phyloP scores from a whole-genome alignment of 352 stramenopile species.

The Phytophthora ramorum region DNA sequence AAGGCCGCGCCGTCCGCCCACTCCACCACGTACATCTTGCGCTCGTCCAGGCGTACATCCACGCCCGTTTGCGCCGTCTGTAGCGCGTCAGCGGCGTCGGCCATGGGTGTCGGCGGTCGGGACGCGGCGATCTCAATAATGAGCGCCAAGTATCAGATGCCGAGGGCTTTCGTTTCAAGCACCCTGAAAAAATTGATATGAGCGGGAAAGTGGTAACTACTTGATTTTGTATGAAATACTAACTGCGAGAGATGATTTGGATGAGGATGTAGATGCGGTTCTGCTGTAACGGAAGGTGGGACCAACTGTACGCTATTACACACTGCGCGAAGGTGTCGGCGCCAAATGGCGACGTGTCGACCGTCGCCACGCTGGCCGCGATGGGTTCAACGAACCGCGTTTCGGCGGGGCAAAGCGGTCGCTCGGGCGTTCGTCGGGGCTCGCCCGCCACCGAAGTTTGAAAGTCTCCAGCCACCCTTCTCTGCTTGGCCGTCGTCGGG shows the following conservation, averaged over 20 bases:
- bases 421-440: conserved; percentile 1
- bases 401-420: conserved; percentile 7
- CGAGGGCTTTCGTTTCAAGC: neutral
- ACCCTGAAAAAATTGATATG: neutral
- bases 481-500: conserved; percentile 21
- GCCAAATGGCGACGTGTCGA: conserved; percentile 18
- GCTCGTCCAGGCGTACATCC: conserved; percentile 68
- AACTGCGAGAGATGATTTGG: neutral
- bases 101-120: conserved; percentile 13
- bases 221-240: neutral
- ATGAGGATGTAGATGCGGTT: too few relatives aligned
- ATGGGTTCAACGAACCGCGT: conserved; percentile 14
- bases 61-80: conserved; percentile 38
- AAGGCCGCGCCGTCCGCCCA: conserved; percentile 69
- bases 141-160: neutral
- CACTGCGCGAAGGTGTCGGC: neutral
- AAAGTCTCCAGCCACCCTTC: conserved; percentile 20
- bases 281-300: neutral
- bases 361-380: conserved; percentile 17
- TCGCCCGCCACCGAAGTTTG: conserved; percentile 16
- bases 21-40: conserved; percentile 81
- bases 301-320: neutral
- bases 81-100: conserved; percentile 20
- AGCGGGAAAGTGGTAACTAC: neutral
- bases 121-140: conserved; percentile 20